Evolutionary conservation across 1,284 basidiomycete species (phyloP).

Genomic region (Marasmius sp.): DNA sequence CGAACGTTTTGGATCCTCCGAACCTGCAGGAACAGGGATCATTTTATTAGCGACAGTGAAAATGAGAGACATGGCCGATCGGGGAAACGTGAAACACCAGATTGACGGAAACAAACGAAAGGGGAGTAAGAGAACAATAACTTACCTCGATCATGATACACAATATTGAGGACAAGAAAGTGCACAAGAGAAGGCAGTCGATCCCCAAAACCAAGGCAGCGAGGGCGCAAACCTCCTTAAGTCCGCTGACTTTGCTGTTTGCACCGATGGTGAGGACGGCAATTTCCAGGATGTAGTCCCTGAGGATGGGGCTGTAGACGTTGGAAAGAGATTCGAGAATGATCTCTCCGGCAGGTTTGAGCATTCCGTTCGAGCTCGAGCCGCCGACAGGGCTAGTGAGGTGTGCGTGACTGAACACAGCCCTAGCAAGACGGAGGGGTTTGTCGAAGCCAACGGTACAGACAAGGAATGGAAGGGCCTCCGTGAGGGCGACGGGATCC

Average conservation of each 20-base stretch:
- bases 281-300: slow-evolving; percentile 93
- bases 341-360: slow-evolving; percentile 82
- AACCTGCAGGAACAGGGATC: slow-evolving; percentile 34
- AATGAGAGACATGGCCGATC: slow-evolving; percentile 57
- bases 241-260: slow-evolving; percentile 83
- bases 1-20: slow-evolving; percentile 49
- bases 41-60: slow-evolving; percentile 6
- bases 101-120: not conserved
- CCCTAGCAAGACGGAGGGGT: slow-evolving; percentile 87
- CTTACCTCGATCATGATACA: slow-evolving; percentile 93
- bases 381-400: slow-evolving; percentile 52
- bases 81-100: not conserved
- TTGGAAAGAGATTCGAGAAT: slow-evolving; percentile 82
- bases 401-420: slow-evolving; percentile 88
- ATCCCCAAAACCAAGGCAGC: slow-evolving; percentile 84
- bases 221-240: slow-evolving; percentile 94
- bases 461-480: slow-evolving; percentile 96
- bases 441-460: slow-evolving; percentile 99
- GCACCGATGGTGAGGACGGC: slow-evolving; percentile 88
- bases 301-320: slow-evolving; percentile 82
- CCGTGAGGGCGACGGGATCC: slow-evolving; percentile 91
- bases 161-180: slow-evolving; percentile 88
- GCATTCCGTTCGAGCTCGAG: slow-evolving; percentile 34
- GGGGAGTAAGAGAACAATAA: slow-evolving; percentile 9
- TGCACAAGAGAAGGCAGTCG: slow-evolving; percentile 89